Base-by-base conservation (phyloP, 306 rosid species). In the Lathyrus oleraceus region DNA sequence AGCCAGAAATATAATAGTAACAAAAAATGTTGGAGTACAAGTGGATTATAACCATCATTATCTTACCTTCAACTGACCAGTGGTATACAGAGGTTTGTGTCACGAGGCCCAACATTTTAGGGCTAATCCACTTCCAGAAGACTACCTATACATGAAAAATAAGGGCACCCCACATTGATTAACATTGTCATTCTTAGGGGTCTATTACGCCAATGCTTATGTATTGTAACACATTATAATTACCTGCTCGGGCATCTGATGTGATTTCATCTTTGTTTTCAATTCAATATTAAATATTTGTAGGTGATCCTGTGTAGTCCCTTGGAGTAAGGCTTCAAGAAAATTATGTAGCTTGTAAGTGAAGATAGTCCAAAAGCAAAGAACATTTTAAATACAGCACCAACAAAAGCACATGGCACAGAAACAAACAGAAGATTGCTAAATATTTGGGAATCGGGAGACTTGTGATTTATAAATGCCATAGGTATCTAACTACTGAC, bases 171-270 rank as follows among this genome's bases (percentile, higher is more conserved):
- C 5, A 35, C 36, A 61, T 42, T 35, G 61, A 65, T 45, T 75
- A 54, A 51, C 30, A 40, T 70, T 16, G 23, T n/a, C 38, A 42
- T 74, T 63, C 52, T 67, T 35, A 11, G 10, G 54, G 60, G 54
- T 30, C 53, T 36, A 58, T 65, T 47, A 47, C 39, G 48, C 23
- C 53, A 69, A 16, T 25, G 59, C 36, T 23, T 49, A 52, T 47
- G n/a, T 32, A 8, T 10, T 20, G 40, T 52, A 67, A 49, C 19
- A 69, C 70, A 45, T 69, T 57, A 66, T 49, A 53, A 17, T 65
- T 83, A 95, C 99, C 97, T 95, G 99, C 84, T 95, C 99, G 19
- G 99, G 91, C 99, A 95, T 89, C 77, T 87, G 85, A 85, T 91
- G 70, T n/a, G 99, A 95, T 81, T 95, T 91, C 82, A 95, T 80